phyloP scores from a whole-genome alignment of 306 rosid species.

The Arachis hypogaea region DNA sequence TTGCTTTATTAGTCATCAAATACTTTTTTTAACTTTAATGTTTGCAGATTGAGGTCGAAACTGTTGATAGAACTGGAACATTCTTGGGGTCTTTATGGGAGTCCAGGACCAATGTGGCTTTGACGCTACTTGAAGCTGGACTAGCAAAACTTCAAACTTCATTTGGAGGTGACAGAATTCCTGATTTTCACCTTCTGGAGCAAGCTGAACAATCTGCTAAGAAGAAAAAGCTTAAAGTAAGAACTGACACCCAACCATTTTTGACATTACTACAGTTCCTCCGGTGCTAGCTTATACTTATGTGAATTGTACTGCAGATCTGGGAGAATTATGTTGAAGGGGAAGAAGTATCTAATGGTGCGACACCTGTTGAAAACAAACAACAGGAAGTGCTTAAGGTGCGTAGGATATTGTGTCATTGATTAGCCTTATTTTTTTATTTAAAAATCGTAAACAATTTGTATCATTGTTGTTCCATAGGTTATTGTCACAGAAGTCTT shows the following conservation, averaged over 20 bases:
- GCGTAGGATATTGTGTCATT: constrained; percentile 32
- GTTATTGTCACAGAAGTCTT: constrained; percentile 83
- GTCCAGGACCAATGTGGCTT: constrained; percentile 70
- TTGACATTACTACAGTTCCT: constrained; percentile 3
- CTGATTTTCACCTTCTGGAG: constrained; percentile 81
- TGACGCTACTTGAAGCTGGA: constrained; percentile 87
- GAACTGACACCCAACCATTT: constrained; percentile 33
- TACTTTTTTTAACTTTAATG: not conserved
- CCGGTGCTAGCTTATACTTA: constrained; percentile 43
- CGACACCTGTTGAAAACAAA: constrained; percentile 63
- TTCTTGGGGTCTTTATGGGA: constrained; percentile 98
- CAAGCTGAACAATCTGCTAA: constrained; percentile 89
- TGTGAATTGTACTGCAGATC: constrained; percentile 59
- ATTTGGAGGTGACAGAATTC: constrained; percentile 88
- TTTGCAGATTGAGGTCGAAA: constrained; percentile 90
- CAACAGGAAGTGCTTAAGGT: constrained; percentile 98
- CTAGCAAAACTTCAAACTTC: constrained; percentile 86
- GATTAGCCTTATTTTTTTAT: constrained; percentile 21
- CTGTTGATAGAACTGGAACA: constrained; percentile 92
- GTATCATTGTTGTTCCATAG: constrained; percentile 46
- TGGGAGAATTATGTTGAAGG: constrained; percentile 99
- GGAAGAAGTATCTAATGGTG: constrained; percentile 79
- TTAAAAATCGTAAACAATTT: constrained; percentile 40
- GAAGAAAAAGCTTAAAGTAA: constrained; percentile 82
- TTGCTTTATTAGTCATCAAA: constrained; percentile 22